phyloP scores from a whole-genome alignment of 2,329 filamentous ascomycete genomes.

The Fusarium tricinctum region DNA sequence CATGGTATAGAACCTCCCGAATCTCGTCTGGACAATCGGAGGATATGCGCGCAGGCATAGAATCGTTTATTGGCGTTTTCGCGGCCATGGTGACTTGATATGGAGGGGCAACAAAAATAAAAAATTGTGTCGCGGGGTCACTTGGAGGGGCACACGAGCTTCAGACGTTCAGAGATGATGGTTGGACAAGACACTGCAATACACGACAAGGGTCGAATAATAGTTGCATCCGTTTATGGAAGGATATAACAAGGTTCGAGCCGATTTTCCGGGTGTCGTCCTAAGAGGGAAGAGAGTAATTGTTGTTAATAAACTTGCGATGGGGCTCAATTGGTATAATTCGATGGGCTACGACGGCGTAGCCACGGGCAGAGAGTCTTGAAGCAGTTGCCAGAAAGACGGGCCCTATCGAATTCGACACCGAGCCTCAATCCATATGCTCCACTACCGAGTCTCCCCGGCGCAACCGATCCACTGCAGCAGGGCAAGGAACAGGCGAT shows the following conservation, averaged over 20 bases:
- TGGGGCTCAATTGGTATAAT: conserved; percentile 5
- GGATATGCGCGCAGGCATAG: conserved; percentile 67
- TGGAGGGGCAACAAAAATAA: conserved; percentile 30
- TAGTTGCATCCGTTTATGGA: conserved; percentile 14
- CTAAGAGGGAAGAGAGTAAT: background rate
- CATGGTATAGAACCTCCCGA: conserved; percentile 66
- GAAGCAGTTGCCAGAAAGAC: background rate
- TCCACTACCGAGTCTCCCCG: conserved; percentile 22
- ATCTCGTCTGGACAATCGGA: conserved; percentile 65
- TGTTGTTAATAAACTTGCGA: conserved; percentile 13
- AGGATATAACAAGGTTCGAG: conserved; percentile 1
- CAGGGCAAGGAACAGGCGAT: background rate
- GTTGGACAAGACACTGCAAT: conserved; percentile 2
- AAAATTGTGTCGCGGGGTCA: conserved; percentile 31
- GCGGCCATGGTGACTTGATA: conserved; percentile 47
- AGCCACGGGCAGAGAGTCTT: conserved; percentile 4
- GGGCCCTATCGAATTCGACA: conserved; percentile 31
- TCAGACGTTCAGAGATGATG: conserved; percentile 2
- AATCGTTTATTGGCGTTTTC: conserved; percentile 61
- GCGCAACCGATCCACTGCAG: conserved; percentile 16
- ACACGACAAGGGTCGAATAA: conserved; percentile 23
- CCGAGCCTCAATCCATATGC: conserved; percentile 17
- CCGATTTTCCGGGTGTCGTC: conserved; percentile 15
- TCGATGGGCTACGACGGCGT: background rate
- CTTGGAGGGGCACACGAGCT: conserved; percentile 37